Percentiles rank a stretch among this genome's conserved stretches.
These are phyloP conservation scores for Solanum arcanum DNA, from an alignment of 257 asterid genomes.

Conservation along the genomic window DNA sequence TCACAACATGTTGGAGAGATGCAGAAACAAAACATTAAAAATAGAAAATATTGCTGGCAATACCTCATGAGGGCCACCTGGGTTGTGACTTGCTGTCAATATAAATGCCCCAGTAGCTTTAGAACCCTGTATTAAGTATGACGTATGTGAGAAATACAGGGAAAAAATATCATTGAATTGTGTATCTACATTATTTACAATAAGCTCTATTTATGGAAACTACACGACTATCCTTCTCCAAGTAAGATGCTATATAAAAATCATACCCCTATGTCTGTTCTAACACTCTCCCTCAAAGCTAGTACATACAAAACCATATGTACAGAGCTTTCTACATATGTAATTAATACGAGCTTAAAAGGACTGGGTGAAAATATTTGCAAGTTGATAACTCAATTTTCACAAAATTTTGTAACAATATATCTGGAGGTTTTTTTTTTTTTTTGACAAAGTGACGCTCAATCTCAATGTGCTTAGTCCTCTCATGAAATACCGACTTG, in stretches of 20 bases:
- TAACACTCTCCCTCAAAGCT: background rate
- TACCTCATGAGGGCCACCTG: slow-evolving; percentile 98
- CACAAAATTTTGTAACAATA: background rate
- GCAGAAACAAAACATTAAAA: background rate
- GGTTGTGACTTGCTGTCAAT: slow-evolving; percentile 98
- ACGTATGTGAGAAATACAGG: background rate
- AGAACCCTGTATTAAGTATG: slow-evolving; percentile 54
- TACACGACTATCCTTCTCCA: background rate
- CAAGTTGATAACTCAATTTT: background rate
- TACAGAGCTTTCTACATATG: background rate
- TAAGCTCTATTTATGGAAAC: background rate
- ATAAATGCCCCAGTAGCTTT: slow-evolving; percentile 90
- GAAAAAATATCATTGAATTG: background rate
- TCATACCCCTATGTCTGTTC: background rate
- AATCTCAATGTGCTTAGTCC: background rate
- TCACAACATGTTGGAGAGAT: background rate
- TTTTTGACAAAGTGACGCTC: background rate
- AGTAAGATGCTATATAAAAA: background rate
- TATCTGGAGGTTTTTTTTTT: background rate
- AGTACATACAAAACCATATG: background rate
- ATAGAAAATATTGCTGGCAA: background rate
- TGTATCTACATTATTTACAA: background rate
- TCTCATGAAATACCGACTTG: background rate
- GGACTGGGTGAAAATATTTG: background rate
- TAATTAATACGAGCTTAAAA: background rate